Evolutionary conservation across 1,139 yeast species (phyloP).

Genomic region (Citeromyces siamensis): DNA sequence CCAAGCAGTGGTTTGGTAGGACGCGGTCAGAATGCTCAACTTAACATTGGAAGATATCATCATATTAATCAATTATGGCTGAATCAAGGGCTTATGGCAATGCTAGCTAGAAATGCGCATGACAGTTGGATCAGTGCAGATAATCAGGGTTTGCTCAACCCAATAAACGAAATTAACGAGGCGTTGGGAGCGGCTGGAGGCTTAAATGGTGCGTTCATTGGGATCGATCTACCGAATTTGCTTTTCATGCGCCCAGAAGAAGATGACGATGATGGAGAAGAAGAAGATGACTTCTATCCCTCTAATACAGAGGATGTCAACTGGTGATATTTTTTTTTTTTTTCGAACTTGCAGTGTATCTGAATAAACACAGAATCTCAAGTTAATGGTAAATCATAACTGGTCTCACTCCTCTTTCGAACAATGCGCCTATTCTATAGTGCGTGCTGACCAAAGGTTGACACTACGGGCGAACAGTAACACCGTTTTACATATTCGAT

Average conservation of each 20-base stretch:
- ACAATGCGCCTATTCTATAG: too few relatives aligned
- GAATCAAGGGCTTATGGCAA: constrained; percentile 16
- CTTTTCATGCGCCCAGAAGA: not conserved
- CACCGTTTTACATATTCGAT: too few relatives aligned
- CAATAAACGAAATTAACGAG: not conserved
- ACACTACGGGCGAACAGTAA: too few relatives aligned
- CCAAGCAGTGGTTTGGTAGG: constrained; percentile 39
- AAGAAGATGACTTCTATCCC: not conserved
- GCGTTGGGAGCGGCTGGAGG: not conserved
- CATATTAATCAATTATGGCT: constrained; percentile 49
- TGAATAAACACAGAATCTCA: too few relatives aligned
- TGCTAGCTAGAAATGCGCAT: constrained; percentile 2
- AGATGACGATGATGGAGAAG: not conserved
- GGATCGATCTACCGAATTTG: not conserved
- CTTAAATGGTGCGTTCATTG: not conserved
- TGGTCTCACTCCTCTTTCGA: too few relatives aligned
- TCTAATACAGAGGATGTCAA: not conserved
- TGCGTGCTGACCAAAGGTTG: too few relatives aligned
- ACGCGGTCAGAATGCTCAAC: constrained; percentile 39
- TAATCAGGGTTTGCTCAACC: not conserved
- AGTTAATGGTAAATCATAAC: too few relatives aligned
- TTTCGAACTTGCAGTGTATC: too few relatives aligned
- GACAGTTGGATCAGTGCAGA: not conserved
- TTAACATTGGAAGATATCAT: constrained; percentile 38
- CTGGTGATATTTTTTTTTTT: too few relatives aligned